phyloP scores from a whole-genome alignment of 257 asterid genomes.

The Misopates orontium region DNA sequence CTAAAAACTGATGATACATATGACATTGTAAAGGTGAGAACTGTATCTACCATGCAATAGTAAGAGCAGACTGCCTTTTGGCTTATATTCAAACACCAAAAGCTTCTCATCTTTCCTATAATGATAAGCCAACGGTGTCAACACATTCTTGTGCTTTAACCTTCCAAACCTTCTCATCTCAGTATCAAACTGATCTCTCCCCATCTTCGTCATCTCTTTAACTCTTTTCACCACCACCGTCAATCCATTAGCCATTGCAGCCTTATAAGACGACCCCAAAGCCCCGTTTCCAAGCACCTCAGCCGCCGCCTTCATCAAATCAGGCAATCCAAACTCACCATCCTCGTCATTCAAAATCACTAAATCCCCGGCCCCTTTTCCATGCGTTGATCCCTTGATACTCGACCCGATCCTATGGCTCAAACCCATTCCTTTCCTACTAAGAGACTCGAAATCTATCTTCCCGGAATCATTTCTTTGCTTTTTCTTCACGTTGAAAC shows the following conservation, averaged over 20 bases:
- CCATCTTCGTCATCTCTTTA: slow-evolving; percentile 50
- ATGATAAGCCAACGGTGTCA: slow-evolving; percentile 75
- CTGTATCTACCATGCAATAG: slow-evolving; percentile 57
- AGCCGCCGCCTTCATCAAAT: slow-evolving; percentile 83
- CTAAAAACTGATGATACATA: background rate
- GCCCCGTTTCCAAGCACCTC: slow-evolving; percentile 70
- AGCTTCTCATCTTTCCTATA: slow-evolving; percentile 77
- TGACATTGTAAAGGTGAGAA: background rate
- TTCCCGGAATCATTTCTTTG: slow-evolving; percentile 19
- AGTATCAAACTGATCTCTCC: slow-evolving; percentile 60
- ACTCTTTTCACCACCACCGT: slow-evolving; percentile 77
- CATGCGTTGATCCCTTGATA: slow-evolving; percentile 26
- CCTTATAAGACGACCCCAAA: slow-evolving; percentile 69
- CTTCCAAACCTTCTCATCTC: slow-evolving; percentile 61
- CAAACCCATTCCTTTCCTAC: slow-evolving; percentile 24
- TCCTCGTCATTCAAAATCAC: slow-evolving; percentile 53
- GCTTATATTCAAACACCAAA: slow-evolving; percentile 55
- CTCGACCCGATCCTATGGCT: slow-evolving; percentile 20
- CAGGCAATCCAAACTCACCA: slow-evolving; percentile 66
- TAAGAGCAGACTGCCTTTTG: slow-evolving; percentile 59
- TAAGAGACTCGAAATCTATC: background rate
- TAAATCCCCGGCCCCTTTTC: slow-evolving; percentile 42
- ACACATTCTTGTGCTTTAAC: slow-evolving; percentile 57
- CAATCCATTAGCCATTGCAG: slow-evolving; percentile 53
- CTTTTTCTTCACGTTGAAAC: background rate